Evolutionary conservation across 306 rosid species (phyloP).

Genomic region (Alnus glutinosa): DNA sequence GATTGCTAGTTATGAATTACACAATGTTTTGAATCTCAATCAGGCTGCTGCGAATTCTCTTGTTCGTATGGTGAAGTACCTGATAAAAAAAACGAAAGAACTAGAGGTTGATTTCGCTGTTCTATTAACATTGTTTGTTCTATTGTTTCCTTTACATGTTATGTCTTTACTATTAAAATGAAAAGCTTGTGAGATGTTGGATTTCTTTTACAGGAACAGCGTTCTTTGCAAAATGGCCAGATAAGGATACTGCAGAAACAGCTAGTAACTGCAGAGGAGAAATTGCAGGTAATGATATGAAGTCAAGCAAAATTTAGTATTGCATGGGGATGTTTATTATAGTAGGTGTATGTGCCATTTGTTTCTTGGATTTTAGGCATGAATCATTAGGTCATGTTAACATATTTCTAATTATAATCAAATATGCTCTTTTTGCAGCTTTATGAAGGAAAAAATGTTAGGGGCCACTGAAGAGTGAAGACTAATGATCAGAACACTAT

Average conservation of each 20-base stretch:
- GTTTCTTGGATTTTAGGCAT: background rate
- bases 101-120: conserved; percentile 63
- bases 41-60: conserved; percentile 83
- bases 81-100: conserved; percentile 53
- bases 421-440: conserved; percentile 49
- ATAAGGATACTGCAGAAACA: no score
- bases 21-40: conserved; percentile 17
- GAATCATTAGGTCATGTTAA: conserved; percentile 8
- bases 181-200: no score
- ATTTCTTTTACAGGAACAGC: no score
- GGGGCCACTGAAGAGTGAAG: no score
- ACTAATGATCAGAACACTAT: background rate
- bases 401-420: background rate
- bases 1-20: conserved; percentile 17
- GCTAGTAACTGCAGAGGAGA: no score
- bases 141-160: no score
- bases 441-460: conserved; percentile 33
- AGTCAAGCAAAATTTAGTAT: background rate
- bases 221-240: no score
- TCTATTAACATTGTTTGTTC: no score
- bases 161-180: no score
- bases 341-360: conserved; percentile 21
- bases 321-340: background rate
- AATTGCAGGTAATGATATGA: conserved; percentile 70
- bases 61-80: conserved; percentile 48